A percentile compares a stretch with the other conserved stretches of the same genome.
Conservation (phyloP, 495 filamentous ascomycete species). For the Penicillium egyptiacum region DNA sequence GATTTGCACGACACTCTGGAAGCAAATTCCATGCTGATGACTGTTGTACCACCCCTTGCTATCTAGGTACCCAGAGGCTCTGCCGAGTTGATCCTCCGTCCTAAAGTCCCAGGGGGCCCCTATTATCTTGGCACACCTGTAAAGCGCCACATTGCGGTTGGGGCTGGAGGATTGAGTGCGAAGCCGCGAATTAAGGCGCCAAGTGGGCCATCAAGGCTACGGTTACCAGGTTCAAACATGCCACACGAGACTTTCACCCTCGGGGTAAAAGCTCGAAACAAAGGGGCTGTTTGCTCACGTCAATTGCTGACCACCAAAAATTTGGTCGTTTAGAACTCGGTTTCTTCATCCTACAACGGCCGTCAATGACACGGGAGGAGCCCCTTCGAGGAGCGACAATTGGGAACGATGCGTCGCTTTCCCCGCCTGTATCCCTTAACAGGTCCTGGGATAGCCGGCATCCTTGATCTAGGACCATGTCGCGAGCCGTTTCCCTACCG, state of each 20-base stretch:
- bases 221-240: not conserved
- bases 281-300: not conserved
- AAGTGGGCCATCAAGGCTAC: not conserved
- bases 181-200: not conserved
- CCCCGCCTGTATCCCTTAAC: no score
- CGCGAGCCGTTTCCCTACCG: no score
- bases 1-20: not conserved
- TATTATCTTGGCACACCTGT: not conserved
- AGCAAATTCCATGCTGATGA: not conserved
- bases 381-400: not conserved
- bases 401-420: not conserved
- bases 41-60: not conserved
- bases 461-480: not conserved
- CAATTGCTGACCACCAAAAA: not conserved
- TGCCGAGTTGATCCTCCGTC: not conserved
- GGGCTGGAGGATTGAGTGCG: conserved; percentile 1
- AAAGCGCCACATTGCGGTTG: not conserved
- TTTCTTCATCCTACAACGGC: not conserved
- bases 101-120: not conserved
- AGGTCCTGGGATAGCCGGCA: no score
- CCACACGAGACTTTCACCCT: not conserved
- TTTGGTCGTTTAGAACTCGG: not conserved
- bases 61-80: not conserved
- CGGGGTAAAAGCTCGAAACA: not conserved
- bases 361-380: not conserved